Evolutionary conservation across 805 yeast genomes (phyloP).

Genomic region (Yarrowia sp.): DNA sequence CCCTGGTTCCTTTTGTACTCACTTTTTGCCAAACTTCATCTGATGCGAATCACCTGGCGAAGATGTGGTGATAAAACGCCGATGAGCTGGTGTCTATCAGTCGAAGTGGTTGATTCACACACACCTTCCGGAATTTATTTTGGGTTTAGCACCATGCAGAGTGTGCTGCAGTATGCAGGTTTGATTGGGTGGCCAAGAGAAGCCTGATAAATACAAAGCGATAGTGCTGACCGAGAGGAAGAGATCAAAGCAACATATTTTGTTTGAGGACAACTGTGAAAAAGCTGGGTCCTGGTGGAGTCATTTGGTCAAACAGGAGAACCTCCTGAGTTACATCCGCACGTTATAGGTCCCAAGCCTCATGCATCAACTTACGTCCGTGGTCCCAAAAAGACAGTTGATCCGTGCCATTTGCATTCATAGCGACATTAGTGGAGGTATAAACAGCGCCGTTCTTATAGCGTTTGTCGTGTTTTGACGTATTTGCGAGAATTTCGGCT

Average conservation of each 20-base stretch:
- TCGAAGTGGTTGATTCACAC: background rate
- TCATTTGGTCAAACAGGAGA: no score
- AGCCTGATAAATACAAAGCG: background rate
- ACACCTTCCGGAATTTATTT: background rate
- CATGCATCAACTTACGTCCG: background rate
- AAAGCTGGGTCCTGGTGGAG: no score
- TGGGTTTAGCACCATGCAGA: background rate
- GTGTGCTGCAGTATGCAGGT: conserved; percentile 20
- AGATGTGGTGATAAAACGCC: background rate
- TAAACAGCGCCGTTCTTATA: no score
- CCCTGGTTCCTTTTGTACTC: conserved; percentile 17
- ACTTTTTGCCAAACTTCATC: conserved; percentile 65
- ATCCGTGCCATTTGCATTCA: background rate
- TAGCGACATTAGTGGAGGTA: no score
- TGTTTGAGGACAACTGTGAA: background rate
- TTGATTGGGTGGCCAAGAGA: conserved; percentile 5
- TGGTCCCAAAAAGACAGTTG: conserved; percentile 3
- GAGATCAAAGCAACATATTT: background rate
- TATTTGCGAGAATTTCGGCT: no score
- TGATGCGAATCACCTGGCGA: background rate
- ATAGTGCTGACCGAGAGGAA: no score
- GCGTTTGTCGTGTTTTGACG: no score
- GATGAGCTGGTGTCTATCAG: background rate
- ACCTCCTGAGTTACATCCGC: background rate
- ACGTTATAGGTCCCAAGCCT: background rate